Base-by-base conservation (phyloP, 768 basidiomycete species). In the Mycena olivaceomarginata region DNA sequence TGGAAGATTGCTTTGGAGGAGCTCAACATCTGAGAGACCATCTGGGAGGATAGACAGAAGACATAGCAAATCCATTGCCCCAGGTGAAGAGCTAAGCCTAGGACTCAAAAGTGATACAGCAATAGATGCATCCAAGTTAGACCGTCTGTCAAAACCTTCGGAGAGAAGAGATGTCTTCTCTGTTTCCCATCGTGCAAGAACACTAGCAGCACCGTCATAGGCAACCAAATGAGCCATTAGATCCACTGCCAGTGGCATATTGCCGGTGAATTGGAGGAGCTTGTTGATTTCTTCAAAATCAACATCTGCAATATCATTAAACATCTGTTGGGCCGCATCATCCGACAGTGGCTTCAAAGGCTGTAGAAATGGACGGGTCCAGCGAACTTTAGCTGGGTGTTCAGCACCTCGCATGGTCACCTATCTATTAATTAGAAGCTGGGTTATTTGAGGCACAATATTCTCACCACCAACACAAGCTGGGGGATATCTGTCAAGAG, bases 401-500 rank as follows among this genome's bases (percentile, higher is more conserved):
- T 76, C 75, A 4, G 53, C 70, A 7, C 75, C 75, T 15, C 75
- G 75, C 69, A 76, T 66, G 15, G 75, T 76, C 4, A 76, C 43
- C 75, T 76, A 20, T 10, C 0, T 5, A 22, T 22, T 10, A 1
- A 22, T 56, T 15, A 56, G 53, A 10, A 10, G 2, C 53, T 9
- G 7, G 6, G 7, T 22, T 10, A 11, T 13, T 56, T 15, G 4
- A 56, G 39, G 2, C 39, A n/a, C 15, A 56, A 22, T 6, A 31
- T 41, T 5, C 59, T 15, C 6, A 76, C 75, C 15, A 76, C 43
- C 20, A 76, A 45, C 37, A 63, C 69, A 10, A 71, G 46, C 9
- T 69, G 59, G 6, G 45, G 20, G 2, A 68, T 64, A 46, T 64
- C 74, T 7, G 60, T 75, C 3, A 75, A 51, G 7, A 31, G n/a